Evolutionary conservation across 2,329 filamentous ascomycete species (phyloP), one percentile per base, ranked within the genome.

Genomic region (Aspergillus puulaauensis): DNA sequence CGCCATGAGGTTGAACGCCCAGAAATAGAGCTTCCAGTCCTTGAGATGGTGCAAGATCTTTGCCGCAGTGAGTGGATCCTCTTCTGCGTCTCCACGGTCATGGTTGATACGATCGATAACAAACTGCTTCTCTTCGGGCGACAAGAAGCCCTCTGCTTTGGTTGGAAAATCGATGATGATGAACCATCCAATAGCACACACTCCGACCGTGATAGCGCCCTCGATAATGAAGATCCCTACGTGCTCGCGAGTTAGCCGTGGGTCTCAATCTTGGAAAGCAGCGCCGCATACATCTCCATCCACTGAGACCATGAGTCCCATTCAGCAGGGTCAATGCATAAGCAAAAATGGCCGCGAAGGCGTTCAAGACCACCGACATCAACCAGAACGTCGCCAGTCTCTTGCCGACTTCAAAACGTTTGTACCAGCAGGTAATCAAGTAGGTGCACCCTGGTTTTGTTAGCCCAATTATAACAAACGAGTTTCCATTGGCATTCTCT

Each of bases 141-240:
- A 66, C 5, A 72, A 59, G 58, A 71, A 70, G 21, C 56, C 56
- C 8, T 57, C 61, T n/a, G 68, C 62, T 46, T 65, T 62, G 41
- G 69, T 66, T 5, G 72, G 70, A 61, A 76, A 77, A 48, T 76
- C 75, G n/a, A 77, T 72, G 61, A 79, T 71, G 45, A 76, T 68
- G 54, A 73, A 75, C 57, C 65, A 71, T 5, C 66, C 68, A 17
- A 68, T 19, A 9, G 67, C 54, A 19, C 71, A 71, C 48, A 76
- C 61, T 15, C 64, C 58, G 19, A 67, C 61, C 8, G 72, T 75
- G 15, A 70, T 64, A 3, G 67, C 61, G 3, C 70, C 71, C 59
- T 69, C 67, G 46, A 69, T 58, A 39, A 65, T 66, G 45, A 68
- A 65, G 43, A 66, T 67, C 63, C 64, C 64, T 61, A 37, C 2